Percentiles rank a stretch among this genome's conserved stretches.
Evolutionary conservation across 768 basidiomycete genomes (phyloP).

Genomic region (Rhodosporidiobolus odoratus): DNA sequence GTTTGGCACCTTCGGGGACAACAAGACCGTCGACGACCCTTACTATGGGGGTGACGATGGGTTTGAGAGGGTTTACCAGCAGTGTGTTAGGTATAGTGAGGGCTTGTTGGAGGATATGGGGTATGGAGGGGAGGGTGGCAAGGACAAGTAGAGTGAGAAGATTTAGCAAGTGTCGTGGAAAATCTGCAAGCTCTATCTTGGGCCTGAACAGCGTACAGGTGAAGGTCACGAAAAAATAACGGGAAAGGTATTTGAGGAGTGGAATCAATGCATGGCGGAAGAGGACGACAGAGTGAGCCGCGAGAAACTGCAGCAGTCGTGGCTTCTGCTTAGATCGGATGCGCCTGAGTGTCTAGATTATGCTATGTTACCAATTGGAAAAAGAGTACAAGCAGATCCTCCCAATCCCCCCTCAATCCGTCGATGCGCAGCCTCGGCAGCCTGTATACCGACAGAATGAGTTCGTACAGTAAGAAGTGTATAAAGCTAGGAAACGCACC

Average conservation of each 20-base stretch:
- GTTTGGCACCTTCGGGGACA: slow-evolving; percentile 75
- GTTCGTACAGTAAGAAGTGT: not conserved
- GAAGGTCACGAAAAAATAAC: too few relatives aligned
- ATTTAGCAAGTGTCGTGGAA: not conserved
- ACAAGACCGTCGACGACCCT: slow-evolving; percentile 70
- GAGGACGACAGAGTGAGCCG: too few relatives aligned
- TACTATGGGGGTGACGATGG: slow-evolving; percentile 55
- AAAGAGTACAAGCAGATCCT: too few relatives aligned
- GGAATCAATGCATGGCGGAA: too few relatives aligned
- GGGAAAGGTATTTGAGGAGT: too few relatives aligned
- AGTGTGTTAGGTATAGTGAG: slow-evolving; percentile 66
- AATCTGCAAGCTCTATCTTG: not conserved
- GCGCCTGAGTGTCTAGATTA: too few relatives aligned
- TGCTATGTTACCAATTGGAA: too few relatives aligned
- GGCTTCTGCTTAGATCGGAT: too few relatives aligned
- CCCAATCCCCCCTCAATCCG: slow-evolving; percentile 14
- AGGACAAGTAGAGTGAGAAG: not conserved
- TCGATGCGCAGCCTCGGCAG: slow-evolving; percentile 81
- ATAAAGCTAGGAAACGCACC: slow-evolving; percentile 56
- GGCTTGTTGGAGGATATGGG: slow-evolving; percentile 54
- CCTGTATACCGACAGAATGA: slow-evolving; percentile 50
- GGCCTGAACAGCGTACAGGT: not conserved
- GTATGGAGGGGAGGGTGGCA: not conserved
- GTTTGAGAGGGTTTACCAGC: slow-evolving; percentile 72
- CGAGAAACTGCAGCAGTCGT: too few relatives aligned